Evolutionary conservation across 2,329 filamentous ascomycete genomes (phyloP), one percentile per base, ranked within the genome.

Genomic region (Aureobasidium namibiae): DNA sequence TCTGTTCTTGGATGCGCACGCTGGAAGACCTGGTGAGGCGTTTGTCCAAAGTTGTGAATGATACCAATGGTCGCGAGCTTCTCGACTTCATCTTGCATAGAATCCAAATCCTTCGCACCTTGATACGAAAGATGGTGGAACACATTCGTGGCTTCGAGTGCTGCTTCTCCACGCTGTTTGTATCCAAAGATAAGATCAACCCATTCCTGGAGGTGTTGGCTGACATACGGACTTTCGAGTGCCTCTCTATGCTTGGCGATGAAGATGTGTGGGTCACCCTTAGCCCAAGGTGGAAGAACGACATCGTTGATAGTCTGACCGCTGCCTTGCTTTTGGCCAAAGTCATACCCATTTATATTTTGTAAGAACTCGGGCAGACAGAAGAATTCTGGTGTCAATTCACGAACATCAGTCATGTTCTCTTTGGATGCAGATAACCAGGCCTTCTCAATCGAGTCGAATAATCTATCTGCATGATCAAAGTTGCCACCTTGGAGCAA

Each of bases 1-100:
- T 88, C 82, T 14, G 87, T 83, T n/a, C 82, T 75, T 3, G 88
- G 86, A 72, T 99, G 94, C 13, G 88, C 80, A 61, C 87, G 87
- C 45, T 84, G 82, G 71, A 97, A 99, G 16, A 97, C 88, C 71
- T 99, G 95, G 66, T 95, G 89, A 1, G 95, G 94, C 1, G 95
- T 99, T 72, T 99, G 94, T 0, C 94, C 94, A 72, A 99, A 99
- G 67, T 97, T 97, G 73, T 99, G 92, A 66, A 99, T 97, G 65
- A 96, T 95, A 34, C 90, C 90, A 57, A 96, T 96, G 0, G 91
- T 92, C 5, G 92, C 89, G 7, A 91, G 79, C 44, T 91, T 82
- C 72, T 97, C 92, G 59, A 92, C 84, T 0, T 89, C 88, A 69
- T 97, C 92, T 8, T 87, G 84, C 61, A 99, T 97, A 56, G 85